These are phyloP conservation scores for Pleurozium schreberi DNA, from an alignment of 225 moss, liverwort and hornwort species.

Conservation along the genomic window DNA sequence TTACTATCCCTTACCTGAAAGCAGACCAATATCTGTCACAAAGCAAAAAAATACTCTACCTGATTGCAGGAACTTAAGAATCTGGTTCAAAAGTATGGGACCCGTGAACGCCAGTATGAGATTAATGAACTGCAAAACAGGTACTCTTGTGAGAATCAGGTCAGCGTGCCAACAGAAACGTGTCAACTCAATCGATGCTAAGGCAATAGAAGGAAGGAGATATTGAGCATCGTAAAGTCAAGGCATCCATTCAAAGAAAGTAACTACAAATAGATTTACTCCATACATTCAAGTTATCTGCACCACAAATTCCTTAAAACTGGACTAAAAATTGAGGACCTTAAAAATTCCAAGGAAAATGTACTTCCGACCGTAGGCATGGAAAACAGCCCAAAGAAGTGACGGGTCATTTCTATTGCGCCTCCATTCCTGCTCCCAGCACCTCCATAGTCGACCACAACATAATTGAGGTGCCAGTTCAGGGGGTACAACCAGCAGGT, in stretches of 20 bases:
- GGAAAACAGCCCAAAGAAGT: conserved; percentile 54
- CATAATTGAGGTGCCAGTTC: conserved; percentile 60
- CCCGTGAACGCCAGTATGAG: conserved; percentile 27
- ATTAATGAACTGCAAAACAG: conserved; percentile 35
- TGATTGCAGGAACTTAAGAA: conserved; percentile 47
- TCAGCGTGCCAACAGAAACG: neutral
- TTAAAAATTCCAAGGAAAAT: conserved; percentile 56
- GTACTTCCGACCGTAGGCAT: conserved; percentile 61
- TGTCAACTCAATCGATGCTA: neutral
- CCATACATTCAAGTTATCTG: neutral
- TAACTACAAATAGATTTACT: neutral
- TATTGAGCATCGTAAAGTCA: neutral
- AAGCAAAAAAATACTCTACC: conserved; percentile 9
- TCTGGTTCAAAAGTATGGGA: conserved; percentile 41
- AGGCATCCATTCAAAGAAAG: neutral
- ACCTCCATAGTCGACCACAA: conserved; percentile 62
- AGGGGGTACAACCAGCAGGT: conserved; percentile 60
- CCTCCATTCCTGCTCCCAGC: conserved; percentile 58
- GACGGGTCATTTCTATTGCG: conserved; percentile 25
- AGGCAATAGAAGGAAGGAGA: neutral
- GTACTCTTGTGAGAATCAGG: neutral
- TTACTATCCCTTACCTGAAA: neutral
- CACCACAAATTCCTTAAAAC: neutral
- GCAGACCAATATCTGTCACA: neutral
- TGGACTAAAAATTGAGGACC: conserved; percentile 20